These are phyloP conservation scores for Porcisia deanei DNA, from an alignment of 208 protist species.

Conservation along the genomic window DNA sequence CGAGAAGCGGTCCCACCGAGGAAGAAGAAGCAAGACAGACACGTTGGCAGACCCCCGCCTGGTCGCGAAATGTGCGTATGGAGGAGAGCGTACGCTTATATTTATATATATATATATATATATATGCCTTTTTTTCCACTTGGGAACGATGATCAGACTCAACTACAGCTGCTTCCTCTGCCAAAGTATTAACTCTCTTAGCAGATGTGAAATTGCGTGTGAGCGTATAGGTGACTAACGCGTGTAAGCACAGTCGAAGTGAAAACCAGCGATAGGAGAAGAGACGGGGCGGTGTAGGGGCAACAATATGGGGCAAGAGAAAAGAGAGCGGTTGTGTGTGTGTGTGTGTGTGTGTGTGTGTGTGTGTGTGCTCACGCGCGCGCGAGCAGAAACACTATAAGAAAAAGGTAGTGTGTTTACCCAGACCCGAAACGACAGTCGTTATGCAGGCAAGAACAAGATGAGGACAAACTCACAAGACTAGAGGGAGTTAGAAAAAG, in stretches of 20 bases:
- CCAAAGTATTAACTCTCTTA: too few species aligned
- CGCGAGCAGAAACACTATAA: conserved; percentile 5
- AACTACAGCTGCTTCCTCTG: too few species aligned
- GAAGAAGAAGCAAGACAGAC: too few species aligned
- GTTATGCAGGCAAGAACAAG: too few species aligned
- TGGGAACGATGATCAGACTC: neutral
- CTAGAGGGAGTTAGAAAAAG: too few species aligned
- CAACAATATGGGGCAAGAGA: neutral
- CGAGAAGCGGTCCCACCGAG: too few species aligned
- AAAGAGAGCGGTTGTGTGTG: neutral
- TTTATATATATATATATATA: conserved; percentile 29
- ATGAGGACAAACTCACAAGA: too few species aligned
- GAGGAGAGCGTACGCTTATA: conserved; percentile 15
- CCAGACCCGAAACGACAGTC: neutral
- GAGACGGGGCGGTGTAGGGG: neutral
- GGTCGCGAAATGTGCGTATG: neutral
- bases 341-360: neutral
- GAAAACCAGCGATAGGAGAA: neutral
- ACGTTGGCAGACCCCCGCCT: too few species aligned
- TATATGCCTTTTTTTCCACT: neutral
- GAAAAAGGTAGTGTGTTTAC: conserved; percentile 5
- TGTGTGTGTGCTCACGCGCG: too few species aligned
- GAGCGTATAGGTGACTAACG: neutral
- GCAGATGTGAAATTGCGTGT: neutral
- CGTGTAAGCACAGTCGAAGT: neutral